Evolutionary conservation across 495 filamentous ascomycete species (phyloP).

Genomic region (Aspergillus bridgeri): DNA sequence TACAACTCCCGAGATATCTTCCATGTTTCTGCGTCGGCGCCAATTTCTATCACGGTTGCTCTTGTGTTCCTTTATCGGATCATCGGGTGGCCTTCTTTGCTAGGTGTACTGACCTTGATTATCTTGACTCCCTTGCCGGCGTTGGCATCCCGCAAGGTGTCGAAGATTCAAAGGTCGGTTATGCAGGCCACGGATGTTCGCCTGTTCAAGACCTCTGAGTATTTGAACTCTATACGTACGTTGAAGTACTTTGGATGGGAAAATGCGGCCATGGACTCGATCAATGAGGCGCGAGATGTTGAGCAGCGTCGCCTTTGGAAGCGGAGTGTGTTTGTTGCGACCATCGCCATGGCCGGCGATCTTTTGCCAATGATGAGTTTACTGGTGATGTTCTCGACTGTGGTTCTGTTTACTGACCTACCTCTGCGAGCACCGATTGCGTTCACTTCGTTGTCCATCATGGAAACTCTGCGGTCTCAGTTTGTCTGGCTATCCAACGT

Average conservation of each 20-base stretch:
- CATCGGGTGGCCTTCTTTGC: slow-evolving; percentile 43
- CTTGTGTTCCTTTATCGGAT: slow-evolving; percentile 42
- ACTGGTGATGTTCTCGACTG: slow-evolving; percentile 41
- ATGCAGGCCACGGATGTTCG: slow-evolving; percentile 48
- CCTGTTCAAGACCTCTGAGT: slow-evolving; percentile 48
- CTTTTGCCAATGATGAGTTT: slow-evolving; percentile 40
- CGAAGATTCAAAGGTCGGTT: slow-evolving; percentile 36
- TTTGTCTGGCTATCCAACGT: slow-evolving; percentile 37
- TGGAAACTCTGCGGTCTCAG: slow-evolving; percentile 41
- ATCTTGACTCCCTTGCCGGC: slow-evolving; percentile 36
- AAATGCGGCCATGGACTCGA: slow-evolving; percentile 37
- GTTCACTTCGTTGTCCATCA: slow-evolving; percentile 45
- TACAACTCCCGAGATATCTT: slow-evolving; percentile 41
- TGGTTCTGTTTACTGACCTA: slow-evolving; percentile 38
- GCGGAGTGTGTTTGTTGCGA: slow-evolving; percentile 36
- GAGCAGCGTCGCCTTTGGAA: slow-evolving; percentile 48
- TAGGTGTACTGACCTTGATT: slow-evolving; percentile 39
- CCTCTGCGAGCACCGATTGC: slow-evolving; percentile 44
- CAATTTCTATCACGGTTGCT: slow-evolving; percentile 33
- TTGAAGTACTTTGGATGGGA: slow-evolving; percentile 55
- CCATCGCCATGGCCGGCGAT: slow-evolving; percentile 27
- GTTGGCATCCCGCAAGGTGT: slow-evolving; percentile 32
- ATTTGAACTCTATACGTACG: slow-evolving; percentile 44
- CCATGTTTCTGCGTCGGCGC: slow-evolving; percentile 29
- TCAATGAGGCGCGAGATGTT: slow-evolving; percentile 37